Conservation (phyloP, 305 asterid species). For the Lippia alba region DNA sequence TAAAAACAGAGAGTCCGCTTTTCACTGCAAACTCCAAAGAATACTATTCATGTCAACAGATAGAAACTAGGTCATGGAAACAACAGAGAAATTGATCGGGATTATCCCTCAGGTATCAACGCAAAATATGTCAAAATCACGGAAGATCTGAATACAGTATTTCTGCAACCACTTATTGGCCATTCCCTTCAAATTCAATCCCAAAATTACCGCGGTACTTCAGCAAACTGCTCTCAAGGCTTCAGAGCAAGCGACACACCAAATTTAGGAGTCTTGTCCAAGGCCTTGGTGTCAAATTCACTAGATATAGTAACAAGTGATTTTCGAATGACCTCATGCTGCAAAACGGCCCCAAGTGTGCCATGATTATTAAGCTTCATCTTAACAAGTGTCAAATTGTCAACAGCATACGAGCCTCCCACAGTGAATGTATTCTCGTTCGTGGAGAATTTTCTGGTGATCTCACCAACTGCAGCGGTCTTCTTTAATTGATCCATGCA, state of each 20-base stretch:
- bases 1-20: conserved; percentile 13
- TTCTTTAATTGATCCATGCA: conserved; percentile 65
- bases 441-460: conserved; percentile 82
- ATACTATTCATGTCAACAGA: conserved; percentile 27
- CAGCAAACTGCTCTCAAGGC: conserved; percentile 54
- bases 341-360: conserved; percentile 75
- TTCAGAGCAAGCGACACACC: conserved; percentile 81
- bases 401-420: conserved; percentile 85
- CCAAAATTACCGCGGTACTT: conserved; percentile 21
- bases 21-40: conserved; percentile 36
- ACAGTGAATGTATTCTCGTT: conserved; percentile 88
- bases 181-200: conserved; percentile 38
- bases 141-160: conserved; percentile 33
- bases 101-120: conserved; percentile 32
- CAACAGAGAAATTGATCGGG: conserved; percentile 19
- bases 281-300: conserved; percentile 89
- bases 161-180: conserved; percentile 52
- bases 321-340: conserved; percentile 77
- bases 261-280: conserved; percentile 87
- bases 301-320: conserved; percentile 80
- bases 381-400: conserved; percentile 69
- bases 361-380: conserved; percentile 94
- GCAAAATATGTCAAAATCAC: conserved; percentile 34
- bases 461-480: conserved; percentile 85
- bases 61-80: conserved; percentile 17